Percentiles rank a stretch among this genome's conserved stretches.
These are phyloP conservation scores for Letharia columbiana DNA, from an alignment of 495 filamentous ascomycete genomes.

Conservation along the genomic window DNA sequence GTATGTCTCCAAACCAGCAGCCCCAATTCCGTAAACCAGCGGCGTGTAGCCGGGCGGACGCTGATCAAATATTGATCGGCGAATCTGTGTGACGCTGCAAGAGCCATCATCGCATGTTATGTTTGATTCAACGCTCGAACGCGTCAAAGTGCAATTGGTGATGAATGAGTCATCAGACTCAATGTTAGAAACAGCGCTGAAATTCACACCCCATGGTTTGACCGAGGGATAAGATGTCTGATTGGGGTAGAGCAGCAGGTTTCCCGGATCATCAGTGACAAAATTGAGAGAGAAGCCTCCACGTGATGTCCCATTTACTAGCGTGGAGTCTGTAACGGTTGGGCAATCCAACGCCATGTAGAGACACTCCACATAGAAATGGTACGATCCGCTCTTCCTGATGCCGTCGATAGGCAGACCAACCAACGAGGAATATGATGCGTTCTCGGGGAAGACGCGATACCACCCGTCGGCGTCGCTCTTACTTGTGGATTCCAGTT, in stretches of 20 bases:
- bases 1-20: neutral
- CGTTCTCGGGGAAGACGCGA: neutral
- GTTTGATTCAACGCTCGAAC: slow-evolving; percentile 1
- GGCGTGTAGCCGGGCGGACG: slow-evolving; percentile 2
- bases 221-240: neutral
- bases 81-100: neutral
- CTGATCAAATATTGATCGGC: neutral
- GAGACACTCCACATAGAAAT: neutral
- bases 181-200: neutral
- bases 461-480: slow-evolving; percentile 1
- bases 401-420: neutral
- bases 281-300: neutral
- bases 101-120: neutral
- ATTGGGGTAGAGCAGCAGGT: neutral
- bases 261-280: too few species aligned
- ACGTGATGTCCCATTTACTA: too few species aligned
- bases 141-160: neutral
- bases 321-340: neutral
- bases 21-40: neutral
- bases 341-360: neutral
- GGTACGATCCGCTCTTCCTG: neutral
- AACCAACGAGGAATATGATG: neutral
- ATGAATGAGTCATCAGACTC: neutral
- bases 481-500: neutral
- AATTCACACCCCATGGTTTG: neutral